These are phyloP conservation scores for Xerocomellus chrysenteron DNA, from an alignment of 768 basidiomycete species.

Conservation along the genomic window DNA sequence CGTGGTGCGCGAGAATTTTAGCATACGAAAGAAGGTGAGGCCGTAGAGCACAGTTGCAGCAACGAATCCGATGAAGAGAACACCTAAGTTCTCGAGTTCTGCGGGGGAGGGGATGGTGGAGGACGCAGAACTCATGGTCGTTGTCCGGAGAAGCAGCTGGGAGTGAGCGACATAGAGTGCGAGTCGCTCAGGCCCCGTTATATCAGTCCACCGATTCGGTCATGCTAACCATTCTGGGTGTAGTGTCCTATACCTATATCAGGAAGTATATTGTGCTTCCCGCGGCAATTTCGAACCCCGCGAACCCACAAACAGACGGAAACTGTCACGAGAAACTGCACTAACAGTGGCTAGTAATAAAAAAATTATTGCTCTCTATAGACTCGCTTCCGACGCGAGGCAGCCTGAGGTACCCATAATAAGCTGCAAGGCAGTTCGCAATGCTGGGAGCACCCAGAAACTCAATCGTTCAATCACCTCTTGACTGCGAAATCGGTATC, in stretches of 20 bases:
- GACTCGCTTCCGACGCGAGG: no score
- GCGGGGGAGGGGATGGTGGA: conserved; percentile 10
- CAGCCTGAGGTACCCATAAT: no score
- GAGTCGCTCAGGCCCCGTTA: not conserved
- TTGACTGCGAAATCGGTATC: no score
- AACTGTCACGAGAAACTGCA: no score
- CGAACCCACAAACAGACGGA: not conserved
- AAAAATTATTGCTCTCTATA: no score
- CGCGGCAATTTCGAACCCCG: not conserved
- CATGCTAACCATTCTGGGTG: not conserved
- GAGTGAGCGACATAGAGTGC: not conserved
- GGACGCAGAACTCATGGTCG: conserved; percentile 17
- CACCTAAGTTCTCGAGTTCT: conserved; percentile 26
- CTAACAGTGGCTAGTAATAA: no score
- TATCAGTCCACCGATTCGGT: conserved; percentile 9
- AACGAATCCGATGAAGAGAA: conserved; percentile 30
- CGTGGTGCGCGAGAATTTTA: not conserved
- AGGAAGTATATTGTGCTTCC: no score
- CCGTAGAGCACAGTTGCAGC: conserved; percentile 30
- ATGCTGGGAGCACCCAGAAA: no score
- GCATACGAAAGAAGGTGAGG: conserved; percentile 34
- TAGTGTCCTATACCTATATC: not conserved
- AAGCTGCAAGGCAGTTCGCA: no score
- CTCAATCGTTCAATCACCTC: no score
- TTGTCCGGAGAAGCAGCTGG: not conserved